Percentiles rank a stretch among this genome's conserved stretches.
phyloP scores from a whole-genome alignment of 129 eudicot species.

The Artemisia argyi region DNA sequence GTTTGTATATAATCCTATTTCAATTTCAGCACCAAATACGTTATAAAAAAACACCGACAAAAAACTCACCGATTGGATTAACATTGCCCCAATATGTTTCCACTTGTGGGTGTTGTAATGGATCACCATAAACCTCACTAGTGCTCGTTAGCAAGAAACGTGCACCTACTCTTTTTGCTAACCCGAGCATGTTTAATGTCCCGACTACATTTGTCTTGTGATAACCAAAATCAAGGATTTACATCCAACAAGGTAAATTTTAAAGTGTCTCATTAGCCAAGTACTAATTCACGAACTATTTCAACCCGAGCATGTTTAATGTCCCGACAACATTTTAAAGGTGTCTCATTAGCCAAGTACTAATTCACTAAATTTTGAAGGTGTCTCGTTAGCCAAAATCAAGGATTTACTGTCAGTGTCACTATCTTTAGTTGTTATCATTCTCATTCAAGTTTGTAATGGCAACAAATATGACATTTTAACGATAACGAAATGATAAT shows the following conservation, averaged over 20 bases:
- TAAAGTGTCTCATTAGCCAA: neutral
- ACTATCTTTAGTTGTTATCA: too few relatives aligned
- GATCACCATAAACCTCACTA: constrained; percentile 90
- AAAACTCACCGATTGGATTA: constrained; percentile 65
- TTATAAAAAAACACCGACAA: neutral
- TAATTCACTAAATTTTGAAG: too few relatives aligned
- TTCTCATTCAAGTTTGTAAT: too few relatives aligned
- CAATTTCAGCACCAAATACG: neutral
- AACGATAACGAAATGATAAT: too few relatives aligned
- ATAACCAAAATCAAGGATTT: constrained; percentile 37
- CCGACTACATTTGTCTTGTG: constrained; percentile 96
- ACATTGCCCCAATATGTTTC: constrained; percentile 93
- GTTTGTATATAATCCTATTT: neutral
- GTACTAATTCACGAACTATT: too few relatives aligned
- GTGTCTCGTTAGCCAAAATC: too few relatives aligned
- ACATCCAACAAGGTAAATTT: neutral
- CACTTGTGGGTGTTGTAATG: constrained; percentile 75
- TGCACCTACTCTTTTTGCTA: constrained; percentile 87
- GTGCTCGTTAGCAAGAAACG: constrained; percentile 85
- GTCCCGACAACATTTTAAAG: too few relatives aligned
- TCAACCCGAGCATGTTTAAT: too few relatives aligned
- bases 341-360: too few relatives aligned
- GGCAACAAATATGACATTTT: too few relatives aligned
- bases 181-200: constrained; percentile 80
- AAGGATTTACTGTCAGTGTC: too few relatives aligned